phyloP scores from a whole-genome alignment of 306 rosid species.

The Cucurbita ficifolia region DNA sequence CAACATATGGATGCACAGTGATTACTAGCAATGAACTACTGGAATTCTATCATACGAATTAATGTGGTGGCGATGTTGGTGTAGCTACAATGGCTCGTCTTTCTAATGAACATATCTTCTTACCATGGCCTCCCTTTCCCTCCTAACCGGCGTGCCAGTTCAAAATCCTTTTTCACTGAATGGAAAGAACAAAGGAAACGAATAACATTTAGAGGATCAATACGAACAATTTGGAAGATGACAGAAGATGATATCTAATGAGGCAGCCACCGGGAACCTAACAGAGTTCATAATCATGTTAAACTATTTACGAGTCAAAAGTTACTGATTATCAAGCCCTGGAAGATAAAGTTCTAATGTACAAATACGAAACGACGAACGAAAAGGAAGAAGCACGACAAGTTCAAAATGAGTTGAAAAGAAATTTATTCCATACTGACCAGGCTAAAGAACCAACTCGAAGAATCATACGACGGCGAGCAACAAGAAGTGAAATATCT shows the following conservation, averaged over 20 bases:
- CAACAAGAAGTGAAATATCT: too few species aligned
- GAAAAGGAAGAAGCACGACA: neutral
- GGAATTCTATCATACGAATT: neutral
- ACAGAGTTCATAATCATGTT: neutral
- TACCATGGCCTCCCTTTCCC: conserved; percentile 62
- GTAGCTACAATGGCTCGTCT: neutral
- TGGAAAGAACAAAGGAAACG: conserved; percentile 9
- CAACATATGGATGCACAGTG: neutral
- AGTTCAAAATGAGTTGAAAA: neutral
- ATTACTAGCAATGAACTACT: conserved; percentile 6
- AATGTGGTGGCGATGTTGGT: neutral
- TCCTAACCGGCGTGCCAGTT: conserved; percentile 75
- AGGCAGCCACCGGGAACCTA: neutral
- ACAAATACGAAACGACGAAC: neutral
- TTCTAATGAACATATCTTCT: conserved; percentile 6
- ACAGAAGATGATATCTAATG: neutral
- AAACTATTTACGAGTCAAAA: neutral
- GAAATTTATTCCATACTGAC: too few species aligned
- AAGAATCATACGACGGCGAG: too few species aligned
- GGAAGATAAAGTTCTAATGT: neutral
- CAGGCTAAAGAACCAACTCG: too few species aligned
- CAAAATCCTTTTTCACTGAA: conserved; percentile 82
- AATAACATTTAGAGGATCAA: neutral
- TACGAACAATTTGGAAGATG: neutral
- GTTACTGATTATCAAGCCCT: neutral